Evolutionary conservation across 1,139 yeast genomes (phyloP).

Genomic region (Geotrichum citri-aurantii): DNA sequence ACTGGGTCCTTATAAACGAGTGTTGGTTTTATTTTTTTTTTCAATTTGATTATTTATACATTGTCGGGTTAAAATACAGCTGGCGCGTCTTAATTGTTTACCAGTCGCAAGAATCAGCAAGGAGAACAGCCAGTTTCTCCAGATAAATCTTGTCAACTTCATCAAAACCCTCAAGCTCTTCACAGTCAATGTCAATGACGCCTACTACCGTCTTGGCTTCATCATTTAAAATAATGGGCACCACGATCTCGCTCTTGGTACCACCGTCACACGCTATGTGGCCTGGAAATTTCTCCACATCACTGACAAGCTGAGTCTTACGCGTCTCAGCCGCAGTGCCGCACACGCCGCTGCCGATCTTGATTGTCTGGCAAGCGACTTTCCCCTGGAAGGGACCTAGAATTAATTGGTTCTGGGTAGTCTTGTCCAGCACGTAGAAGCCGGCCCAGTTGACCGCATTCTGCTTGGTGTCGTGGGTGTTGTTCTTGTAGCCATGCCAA

Average conservation of each 20-base stretch:
- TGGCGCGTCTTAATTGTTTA: neutral
- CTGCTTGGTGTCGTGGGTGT: constrained; percentile 18
- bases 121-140: constrained; percentile 50
- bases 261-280: constrained; percentile 98
- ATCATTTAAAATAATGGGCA: constrained; percentile 55
- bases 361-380: constrained; percentile 85
- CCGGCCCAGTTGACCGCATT: constrained; percentile 83
- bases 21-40: neutral
- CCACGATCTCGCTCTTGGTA: constrained; percentile 87
- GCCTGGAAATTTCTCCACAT: constrained; percentile 77
- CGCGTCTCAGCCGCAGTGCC: constrained; percentile 65
- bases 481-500: constrained; percentile 67
- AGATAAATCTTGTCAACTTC: constrained; percentile 53
- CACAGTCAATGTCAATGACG: constrained; percentile 83
- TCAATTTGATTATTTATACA: too few species aligned
- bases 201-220: constrained; percentile 48
- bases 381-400: constrained; percentile 96
- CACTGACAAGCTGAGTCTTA: constrained; percentile 64
- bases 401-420: constrained; percentile 43
- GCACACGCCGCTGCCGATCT: constrained; percentile 82
- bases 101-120: constrained; percentile 48
- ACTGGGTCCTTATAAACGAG: neutral
- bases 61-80: neutral
- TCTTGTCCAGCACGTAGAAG: constrained; percentile 55
- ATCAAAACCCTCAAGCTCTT: constrained; percentile 57